These are phyloP conservation scores for Talaromyces albobiverticillius DNA, from an alignment of 2,329 filamentous ascomycete genomes.

Conservation along the genomic window DNA sequence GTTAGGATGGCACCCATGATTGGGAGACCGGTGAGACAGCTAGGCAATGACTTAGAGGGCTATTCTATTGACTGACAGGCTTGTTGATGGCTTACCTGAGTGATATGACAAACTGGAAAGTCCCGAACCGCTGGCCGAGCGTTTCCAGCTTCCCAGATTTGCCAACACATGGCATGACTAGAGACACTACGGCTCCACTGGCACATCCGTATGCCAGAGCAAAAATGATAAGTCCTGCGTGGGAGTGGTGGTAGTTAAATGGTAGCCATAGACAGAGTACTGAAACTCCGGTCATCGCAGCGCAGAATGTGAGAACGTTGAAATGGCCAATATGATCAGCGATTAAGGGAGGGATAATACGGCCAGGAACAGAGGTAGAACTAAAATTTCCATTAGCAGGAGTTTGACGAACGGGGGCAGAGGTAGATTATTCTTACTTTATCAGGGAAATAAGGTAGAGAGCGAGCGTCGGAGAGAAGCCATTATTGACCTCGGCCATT, in stretches of 20 bases:
- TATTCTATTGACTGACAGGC: not conserved
- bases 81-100: conserved; percentile 18
- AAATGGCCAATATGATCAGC: conserved; percentile 27
- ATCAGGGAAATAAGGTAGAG: conserved; percentile 26
- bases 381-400: conserved; percentile 10
- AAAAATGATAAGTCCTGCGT: conserved; percentile 28
- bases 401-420: not conserved
- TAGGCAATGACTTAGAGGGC: conserved; percentile 1
- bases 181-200: conserved; percentile 27
- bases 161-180: conserved; percentile 30
- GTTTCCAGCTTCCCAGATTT: conserved; percentile 29
- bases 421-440: conserved; percentile 18
- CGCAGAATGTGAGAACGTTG: conserved; percentile 22
- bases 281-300: conserved; percentile 16
- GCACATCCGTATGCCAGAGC: conserved; percentile 25
- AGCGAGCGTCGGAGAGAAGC: conserved; percentile 21
- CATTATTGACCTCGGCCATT: conserved; percentile 17
- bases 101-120: conserved; percentile 24
- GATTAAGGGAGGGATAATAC: conserved; percentile 24
- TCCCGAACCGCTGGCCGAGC: conserved; percentile 33
- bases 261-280: conserved; percentile 29
- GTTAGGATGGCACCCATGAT: conserved; percentile 28
- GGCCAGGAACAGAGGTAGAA: conserved; percentile 24
- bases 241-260: conserved; percentile 26
- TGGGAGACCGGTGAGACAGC: conserved; percentile 25